These are phyloP conservation scores for Pestalotiopsis sp. DNA, from an alignment of 2,329 filamentous ascomycete species.

Conservation along the genomic window DNA sequence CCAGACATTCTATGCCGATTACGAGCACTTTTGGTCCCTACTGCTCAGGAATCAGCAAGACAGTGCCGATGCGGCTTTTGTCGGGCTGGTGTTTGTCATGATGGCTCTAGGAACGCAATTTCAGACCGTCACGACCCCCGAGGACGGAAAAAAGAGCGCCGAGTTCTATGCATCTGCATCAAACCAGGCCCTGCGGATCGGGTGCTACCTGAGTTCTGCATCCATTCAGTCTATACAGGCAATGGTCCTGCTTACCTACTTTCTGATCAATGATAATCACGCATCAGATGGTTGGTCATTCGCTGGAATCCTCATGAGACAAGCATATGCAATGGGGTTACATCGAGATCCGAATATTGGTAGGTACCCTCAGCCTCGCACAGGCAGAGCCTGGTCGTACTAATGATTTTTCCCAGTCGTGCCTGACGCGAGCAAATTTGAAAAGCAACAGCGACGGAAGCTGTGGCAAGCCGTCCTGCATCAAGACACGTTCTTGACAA, in stretches of 20 bases:
- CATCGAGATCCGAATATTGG: slow-evolving; percentile 78
- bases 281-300: slow-evolving; percentile 84
- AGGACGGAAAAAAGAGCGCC: slow-evolving; percentile 72
- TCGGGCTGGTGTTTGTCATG: slow-evolving; percentile 76
- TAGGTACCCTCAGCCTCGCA: slow-evolving; percentile 27
- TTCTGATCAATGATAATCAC: slow-evolving; percentile 85
- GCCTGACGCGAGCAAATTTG: slow-evolving; percentile 67
- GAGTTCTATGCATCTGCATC: slow-evolving; percentile 82
- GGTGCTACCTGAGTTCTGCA: slow-evolving; percentile 75
- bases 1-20: slow-evolving; percentile 76
- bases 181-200: slow-evolving; percentile 75
- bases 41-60: slow-evolving; percentile 59
- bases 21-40: slow-evolving; percentile 73
- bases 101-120: slow-evolving; percentile 81
- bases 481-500: slow-evolving; percentile 81
- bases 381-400: not conserved
- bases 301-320: slow-evolving; percentile 74
- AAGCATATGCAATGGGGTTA: slow-evolving; percentile 80
- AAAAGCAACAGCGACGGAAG: slow-evolving; percentile 79
- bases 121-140: slow-evolving; percentile 59
- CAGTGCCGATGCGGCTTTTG: slow-evolving; percentile 65
- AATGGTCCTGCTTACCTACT: slow-evolving; percentile 83
- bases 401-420: slow-evolving; percentile 45
- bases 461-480: slow-evolving; percentile 81
- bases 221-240: slow-evolving; percentile 75